Conservation (phyloP, 495 filamentous ascomycete genomes). For the Trichoderma gamsii region DNA sequence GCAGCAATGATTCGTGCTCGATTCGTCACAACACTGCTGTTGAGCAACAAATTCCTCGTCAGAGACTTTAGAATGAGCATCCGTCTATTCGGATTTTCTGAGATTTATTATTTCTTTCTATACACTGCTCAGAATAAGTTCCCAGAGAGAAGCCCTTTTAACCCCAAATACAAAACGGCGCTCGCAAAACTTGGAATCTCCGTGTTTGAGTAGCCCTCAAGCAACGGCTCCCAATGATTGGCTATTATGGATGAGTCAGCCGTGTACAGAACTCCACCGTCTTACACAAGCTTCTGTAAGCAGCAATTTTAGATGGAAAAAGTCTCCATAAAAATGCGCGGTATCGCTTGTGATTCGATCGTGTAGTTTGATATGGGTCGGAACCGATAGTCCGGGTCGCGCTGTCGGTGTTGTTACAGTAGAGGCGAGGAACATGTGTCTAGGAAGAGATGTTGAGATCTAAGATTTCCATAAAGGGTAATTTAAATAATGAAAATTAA, state of each 20-base stretch:
- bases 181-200: neutral
- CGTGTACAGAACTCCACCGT: neutral
- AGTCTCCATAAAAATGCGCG: neutral
- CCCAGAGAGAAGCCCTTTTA: neutral
- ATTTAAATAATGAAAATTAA: too few species aligned
- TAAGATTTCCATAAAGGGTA: too few species aligned
- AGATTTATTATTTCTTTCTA: neutral
- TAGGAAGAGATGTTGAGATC: too few species aligned
- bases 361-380: neutral
- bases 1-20: neutral
- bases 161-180: neutral
- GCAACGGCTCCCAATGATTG: neutral
- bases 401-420: too few species aligned
- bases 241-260: neutral
- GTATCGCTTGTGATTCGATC: neutral
- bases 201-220: neutral
- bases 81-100: neutral
- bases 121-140: neutral
- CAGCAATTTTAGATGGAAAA: neutral
- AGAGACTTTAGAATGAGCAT: neutral
- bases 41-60: neutral
- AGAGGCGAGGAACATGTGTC: too few species aligned
- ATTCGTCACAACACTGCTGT: neutral
- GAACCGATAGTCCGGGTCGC: too few species aligned
- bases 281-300: constrained; percentile 4